Evolutionary conservation across 306 rosid genomes (phyloP), one percentile per base, ranked within the genome.

Genomic region (Trifolium pratense): DNA sequence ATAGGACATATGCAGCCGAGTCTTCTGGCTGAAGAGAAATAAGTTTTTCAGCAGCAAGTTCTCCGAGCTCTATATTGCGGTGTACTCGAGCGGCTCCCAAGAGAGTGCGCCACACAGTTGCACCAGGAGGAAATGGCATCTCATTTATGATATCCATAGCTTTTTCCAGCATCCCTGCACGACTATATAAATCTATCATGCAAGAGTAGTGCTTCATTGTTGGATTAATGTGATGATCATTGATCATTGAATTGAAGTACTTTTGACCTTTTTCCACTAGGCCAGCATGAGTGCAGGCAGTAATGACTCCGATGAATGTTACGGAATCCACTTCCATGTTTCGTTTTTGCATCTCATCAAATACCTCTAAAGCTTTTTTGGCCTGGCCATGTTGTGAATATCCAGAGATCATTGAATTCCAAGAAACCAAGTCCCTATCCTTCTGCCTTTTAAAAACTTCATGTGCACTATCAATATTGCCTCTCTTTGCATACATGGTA

Each of bases 401-500:
- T 71, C 97, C 97, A 21, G 94, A 86, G 51, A 93, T 85, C 97
- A 93, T 89, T 7, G 97, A 91, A 77, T 93, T 93, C 98, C 98
- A 93, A 5, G 98, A 93, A 80, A 93, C 85, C 62, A 91, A 76
- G 88, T 93, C 97, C 86, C 89, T 89, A 86, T 86, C 96, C 16
- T 70, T 71, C 81, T 93, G 97, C 85, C 97, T 86, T 75, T 73
- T 87, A 88, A 91, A 93, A 81, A 93, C 90, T 83, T 88, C 88
- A 69, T 76, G 65, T 72, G 98, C 98, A 71, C 91, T 84, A 20
- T 91, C 94, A 57, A 91, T 93, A 73, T 85, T 85, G 74, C 98
- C 96, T 82, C 84, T 85, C 87, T 91, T 93, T 45, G 98, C 91
- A 82, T 93, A 91, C 98, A 91, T 88, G 71, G 96, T 93, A 66